phyloP scores from a whole-genome alignment of 352 stramenopile species.

The Pythium volutum region DNA sequence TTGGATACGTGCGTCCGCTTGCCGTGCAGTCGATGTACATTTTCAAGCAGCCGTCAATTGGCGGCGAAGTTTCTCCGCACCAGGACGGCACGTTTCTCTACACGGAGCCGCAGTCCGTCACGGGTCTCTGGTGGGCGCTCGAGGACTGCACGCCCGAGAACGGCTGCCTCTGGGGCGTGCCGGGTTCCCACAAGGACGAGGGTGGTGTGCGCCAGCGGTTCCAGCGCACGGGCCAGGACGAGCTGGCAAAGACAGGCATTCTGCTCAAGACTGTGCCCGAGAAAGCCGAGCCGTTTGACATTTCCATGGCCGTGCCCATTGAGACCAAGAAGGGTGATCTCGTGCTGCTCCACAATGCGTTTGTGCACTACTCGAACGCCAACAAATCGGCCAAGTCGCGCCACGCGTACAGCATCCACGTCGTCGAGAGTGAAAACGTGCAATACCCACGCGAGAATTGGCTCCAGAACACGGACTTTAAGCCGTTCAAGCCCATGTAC shows the following conservation, averaged over 20 bases:
- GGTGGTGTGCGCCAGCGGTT: conserved; percentile 86
- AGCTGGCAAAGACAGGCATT: conserved; percentile 36
- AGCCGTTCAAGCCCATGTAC: conserved; percentile 66
- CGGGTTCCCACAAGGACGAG: conserved; percentile 89
- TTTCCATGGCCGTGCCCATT: conserved; percentile 54
- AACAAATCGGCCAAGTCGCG: conserved; percentile 87
- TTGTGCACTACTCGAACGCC: conserved; percentile 95
- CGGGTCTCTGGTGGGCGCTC: conserved; percentile 95
- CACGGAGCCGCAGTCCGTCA: conserved; percentile 93
- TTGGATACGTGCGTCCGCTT: conserved; percentile 88
- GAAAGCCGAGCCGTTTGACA: conserved; percentile 50
- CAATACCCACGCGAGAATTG: conserved; percentile 91
- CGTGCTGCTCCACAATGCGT: conserved; percentile 89
- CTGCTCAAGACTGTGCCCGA: conserved; percentile 64
- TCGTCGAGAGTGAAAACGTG: conserved; percentile 90
- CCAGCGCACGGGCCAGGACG: conserved; percentile 49
- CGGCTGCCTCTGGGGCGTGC: conserved; percentile 93
- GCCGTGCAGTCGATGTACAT: conserved; percentile 97
- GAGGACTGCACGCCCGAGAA: conserved; percentile 95
- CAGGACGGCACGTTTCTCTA: conserved; percentile 97
- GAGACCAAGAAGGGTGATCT: conserved; percentile 92
- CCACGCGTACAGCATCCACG: conserved; percentile 96
- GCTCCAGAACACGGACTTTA: conserved; percentile 88
- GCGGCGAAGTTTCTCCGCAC: conserved; percentile 93
- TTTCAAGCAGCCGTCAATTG: conserved; percentile 94